Conservation (phyloP, 306 rosid species). For the Rosa rugosa region DNA sequence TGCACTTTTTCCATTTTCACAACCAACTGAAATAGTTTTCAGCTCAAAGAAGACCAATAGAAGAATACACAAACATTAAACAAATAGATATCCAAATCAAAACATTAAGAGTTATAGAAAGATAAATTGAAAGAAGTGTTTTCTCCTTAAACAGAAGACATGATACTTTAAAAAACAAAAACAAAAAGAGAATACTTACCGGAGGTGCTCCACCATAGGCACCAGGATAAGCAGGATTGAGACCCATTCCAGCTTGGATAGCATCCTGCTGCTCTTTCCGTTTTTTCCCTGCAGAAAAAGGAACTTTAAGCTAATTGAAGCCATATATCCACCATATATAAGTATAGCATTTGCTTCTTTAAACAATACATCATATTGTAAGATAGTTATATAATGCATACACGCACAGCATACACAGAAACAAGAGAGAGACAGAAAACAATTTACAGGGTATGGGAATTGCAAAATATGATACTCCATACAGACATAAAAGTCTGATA, state of each 20-base stretch:
- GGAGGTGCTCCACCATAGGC: conserved; percentile 75
- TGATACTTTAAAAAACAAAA: conserved; percentile 27
- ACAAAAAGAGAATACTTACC: conserved; percentile 38
- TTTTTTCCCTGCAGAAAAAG: conserved; percentile 65
- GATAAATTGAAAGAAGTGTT: not conserved
- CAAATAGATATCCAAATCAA: not conserved
- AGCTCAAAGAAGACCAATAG: not conserved
- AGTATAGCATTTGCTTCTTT: not conserved
- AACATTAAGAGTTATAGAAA: not conserved
- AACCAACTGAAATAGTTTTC: conserved; percentile 6
- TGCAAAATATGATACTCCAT: not conserved
- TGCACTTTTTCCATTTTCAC: not conserved
- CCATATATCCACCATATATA: not conserved
- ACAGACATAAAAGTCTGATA: not conserved
- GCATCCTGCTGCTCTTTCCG: conserved; percentile 88
- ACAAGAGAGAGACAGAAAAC: not conserved
- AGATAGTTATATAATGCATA: not conserved
- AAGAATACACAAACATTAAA: not conserved
- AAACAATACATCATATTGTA: not conserved
- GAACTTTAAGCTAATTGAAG: not conserved
- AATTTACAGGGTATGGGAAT: not conserved
- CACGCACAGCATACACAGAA: not conserved
- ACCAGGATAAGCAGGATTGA: conserved; percentile 81
- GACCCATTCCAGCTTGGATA: conserved; percentile 77
- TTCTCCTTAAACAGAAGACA: conserved; percentile 14